Evolutionary conservation across 192 early-diverging fungal genomes (phyloP).

Genomic region (Pilobolus umbonatus): DNA sequence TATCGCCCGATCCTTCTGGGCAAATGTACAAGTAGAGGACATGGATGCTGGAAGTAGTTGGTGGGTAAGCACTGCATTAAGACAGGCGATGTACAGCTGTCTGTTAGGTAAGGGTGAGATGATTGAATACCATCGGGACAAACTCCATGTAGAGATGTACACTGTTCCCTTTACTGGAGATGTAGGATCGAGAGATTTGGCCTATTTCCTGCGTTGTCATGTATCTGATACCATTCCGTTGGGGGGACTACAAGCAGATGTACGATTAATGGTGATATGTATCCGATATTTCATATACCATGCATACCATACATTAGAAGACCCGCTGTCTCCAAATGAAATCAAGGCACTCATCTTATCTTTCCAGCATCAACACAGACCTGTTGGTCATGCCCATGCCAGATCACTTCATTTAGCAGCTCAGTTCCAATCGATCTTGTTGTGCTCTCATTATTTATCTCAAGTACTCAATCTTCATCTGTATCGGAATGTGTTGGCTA

Average conservation of each 20-base stretch:
- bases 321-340: conserved; percentile 34
- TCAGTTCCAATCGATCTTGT: conserved; percentile 38
- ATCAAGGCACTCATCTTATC: conserved; percentile 41
- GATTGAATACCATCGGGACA: no score
- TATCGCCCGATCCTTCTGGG: conserved; percentile 38
- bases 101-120: no score
- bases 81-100: conserved; percentile 42
- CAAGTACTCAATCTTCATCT: conserved; percentile 26
- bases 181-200: no score
- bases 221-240: conserved; percentile 14
- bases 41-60: conserved; percentile 34
- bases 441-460: conserved; percentile 32
- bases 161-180: no score
- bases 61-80: conserved; percentile 34
- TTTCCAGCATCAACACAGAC: conserved; percentile 8
- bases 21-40: conserved; percentile 45
- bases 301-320: conserved; percentile 1
- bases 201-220: no score
- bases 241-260: no score
- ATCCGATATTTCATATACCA: conserved; percentile 41
- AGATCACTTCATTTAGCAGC: conserved; percentile 40
- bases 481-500: conserved; percentile 7
- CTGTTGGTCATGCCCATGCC: no score
- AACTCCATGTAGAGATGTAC: no score
- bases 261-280: conserved; percentile 29